Base-by-base conservation (phyloP, 495 filamentous ascomycete species). In the Lophiostoma macrostomum region DNA sequence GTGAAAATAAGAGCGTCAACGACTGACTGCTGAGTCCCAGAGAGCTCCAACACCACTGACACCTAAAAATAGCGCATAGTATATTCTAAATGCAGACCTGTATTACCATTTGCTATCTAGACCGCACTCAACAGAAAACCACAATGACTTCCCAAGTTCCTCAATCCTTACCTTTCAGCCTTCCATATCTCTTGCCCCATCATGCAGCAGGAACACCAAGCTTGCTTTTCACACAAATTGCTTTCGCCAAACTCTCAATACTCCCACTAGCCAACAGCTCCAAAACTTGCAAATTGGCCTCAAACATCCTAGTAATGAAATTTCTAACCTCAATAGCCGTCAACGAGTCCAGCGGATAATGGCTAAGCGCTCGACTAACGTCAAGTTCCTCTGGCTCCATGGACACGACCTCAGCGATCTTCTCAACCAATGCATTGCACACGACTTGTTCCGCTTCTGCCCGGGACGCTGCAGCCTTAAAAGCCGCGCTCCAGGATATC, bases 281-380 rank as follows among this genome's bases (percentile, higher is more conserved):
- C 36, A 58, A 34, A 3, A 58, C 55, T 40, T 58, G 47, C 39
- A 58, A 27, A 13, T 32, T 52, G 4, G 46, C 47, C 18, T 58
- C 55, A 18, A 50, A 58, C 46, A 34, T 35, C 18, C 55, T 51
- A 5, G 48, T 52, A 23, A 58, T 58, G 16, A 50, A 52, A 34
- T 58, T 58, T 2, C 55, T 20, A 3, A 58, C 49, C 14, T 58
- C 55, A 31, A 58, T 58, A 18, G 55, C 55, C n/a, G 46, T 50
- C 18, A 58, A 28, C 1, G 27, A 44, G 22, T 58, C 47, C 14
- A 58, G 35, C 1, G 46, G 24, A 41, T 51, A 52, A 23, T 41
- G 14, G 16, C 14, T 16, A 7, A 58, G 19, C 1, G 36, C 20
- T 23, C 46, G 28, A 2, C 24, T 46, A 1, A 39, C 18, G 28